Evolutionary conservation across 2,329 filamentous ascomycete species (phyloP).

Genomic region (Thyridium curvatum): DNA sequence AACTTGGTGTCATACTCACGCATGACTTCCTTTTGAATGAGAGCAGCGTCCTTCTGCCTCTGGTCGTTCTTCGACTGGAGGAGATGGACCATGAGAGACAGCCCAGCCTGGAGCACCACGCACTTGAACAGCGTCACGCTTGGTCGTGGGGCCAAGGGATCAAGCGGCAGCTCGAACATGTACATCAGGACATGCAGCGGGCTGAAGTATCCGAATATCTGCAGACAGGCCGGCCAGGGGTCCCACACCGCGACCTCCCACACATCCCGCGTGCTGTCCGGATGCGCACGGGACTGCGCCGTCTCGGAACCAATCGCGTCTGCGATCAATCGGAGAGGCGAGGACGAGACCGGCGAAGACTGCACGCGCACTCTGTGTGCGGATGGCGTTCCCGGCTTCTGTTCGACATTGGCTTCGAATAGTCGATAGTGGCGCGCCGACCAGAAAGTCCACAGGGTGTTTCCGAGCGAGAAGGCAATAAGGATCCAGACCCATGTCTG

Average conservation of each 20-base stretch:
- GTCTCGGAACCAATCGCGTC: constrained; percentile 61
- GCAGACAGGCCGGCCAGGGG: constrained; percentile 75
- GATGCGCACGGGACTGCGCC: constrained; percentile 78
- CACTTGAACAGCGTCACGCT: constrained; percentile 83
- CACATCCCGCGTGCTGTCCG: constrained; percentile 76
- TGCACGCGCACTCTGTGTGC: constrained; percentile 84
- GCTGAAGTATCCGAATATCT: constrained; percentile 85
- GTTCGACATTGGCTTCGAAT: constrained; percentile 81
- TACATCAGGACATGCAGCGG: constrained; percentile 91
- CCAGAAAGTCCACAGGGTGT: constrained; percentile 75
- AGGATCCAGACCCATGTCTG: constrained; percentile 67
- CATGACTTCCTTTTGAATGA: constrained; percentile 88
- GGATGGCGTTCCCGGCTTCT: constrained; percentile 70
- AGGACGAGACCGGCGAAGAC: constrained; percentile 65
- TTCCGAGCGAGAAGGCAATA: constrained; percentile 59
- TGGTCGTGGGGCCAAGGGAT: constrained; percentile 68
- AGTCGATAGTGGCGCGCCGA: constrained; percentile 83
- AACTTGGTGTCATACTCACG: constrained; percentile 96
- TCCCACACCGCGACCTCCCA: constrained; percentile 97
- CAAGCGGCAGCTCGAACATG: constrained; percentile 77
- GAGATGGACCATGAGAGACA: constrained; percentile 71
- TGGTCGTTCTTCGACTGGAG: constrained; percentile 71
- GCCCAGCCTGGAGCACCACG: constrained; percentile 64
- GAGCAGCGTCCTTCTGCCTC: constrained; percentile 74
- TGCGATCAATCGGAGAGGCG: constrained; percentile 70